phyloP scores from a whole-genome alignment of 805 yeast genomes.

The Scheffersomyces coipomensis region DNA sequence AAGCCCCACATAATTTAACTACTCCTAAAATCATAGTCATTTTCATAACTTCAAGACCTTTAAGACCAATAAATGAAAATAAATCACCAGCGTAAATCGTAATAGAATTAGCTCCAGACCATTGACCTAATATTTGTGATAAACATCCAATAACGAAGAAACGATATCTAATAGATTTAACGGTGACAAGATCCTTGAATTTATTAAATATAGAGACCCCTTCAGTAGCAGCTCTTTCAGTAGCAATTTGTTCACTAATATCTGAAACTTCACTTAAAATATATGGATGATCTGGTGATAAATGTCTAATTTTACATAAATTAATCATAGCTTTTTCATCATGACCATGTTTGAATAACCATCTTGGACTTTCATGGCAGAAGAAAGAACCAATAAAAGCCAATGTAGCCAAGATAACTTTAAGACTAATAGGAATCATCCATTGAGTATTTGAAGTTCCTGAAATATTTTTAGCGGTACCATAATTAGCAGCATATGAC shows the following conservation, averaged over 20 bases:
- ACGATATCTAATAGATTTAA: slow-evolving; percentile 45
- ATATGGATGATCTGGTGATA: slow-evolving; percentile 48
- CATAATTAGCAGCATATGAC: slow-evolving; percentile 51
- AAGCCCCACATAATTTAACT: slow-evolving; percentile 50
- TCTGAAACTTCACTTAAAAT: slow-evolving; percentile 50
- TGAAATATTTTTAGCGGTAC: slow-evolving; percentile 46
- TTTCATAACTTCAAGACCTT: slow-evolving; percentile 38
- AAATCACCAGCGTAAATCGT: slow-evolving; percentile 58
- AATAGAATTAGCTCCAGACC: slow-evolving; percentile 59
- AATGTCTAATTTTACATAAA: slow-evolving; percentile 42
- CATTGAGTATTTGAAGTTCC: slow-evolving; percentile 41
- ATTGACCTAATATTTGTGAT: slow-evolving; percentile 52
- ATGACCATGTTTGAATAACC: slow-evolving; percentile 44
- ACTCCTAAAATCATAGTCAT: slow-evolving; percentile 55
- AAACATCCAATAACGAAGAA: slow-evolving; percentile 38
- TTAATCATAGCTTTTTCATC: slow-evolving; percentile 38
- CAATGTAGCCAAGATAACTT: slow-evolving; percentile 47
- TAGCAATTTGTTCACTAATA: slow-evolving; percentile 45
- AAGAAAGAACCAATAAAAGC: slow-evolving; percentile 42
- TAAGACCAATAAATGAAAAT: slow-evolving; percentile 46
- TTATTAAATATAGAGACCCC: slow-evolving; percentile 17
- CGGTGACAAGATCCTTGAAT: slow-evolving; percentile 31
- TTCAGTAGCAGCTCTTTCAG: slow-evolving; percentile 28
- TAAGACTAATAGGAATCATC: slow-evolving; percentile 51
- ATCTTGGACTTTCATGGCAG: slow-evolving; percentile 51